These are phyloP conservation scores for Hymenoscyphus occultus DNA, from an alignment of 2,329 filamentous ascomycete genomes.

Conservation along the genomic window DNA sequence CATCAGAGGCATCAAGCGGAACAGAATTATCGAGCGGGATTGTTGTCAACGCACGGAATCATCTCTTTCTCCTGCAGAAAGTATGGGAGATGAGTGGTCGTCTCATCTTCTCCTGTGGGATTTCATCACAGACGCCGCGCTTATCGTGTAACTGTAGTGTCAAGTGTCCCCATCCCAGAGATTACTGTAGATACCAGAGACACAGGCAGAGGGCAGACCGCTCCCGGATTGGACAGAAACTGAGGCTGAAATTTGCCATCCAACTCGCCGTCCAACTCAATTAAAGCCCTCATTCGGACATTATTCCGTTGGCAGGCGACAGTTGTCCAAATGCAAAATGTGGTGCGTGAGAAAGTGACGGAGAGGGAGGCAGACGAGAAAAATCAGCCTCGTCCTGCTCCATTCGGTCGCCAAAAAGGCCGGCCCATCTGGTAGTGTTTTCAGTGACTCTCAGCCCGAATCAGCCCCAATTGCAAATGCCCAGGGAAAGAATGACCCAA, in stretches of 20 bases:
- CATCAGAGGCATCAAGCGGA: background rate
- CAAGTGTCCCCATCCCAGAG: background rate
- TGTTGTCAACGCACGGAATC: background rate
- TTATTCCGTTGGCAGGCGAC: background rate
- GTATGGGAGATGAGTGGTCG: background rate
- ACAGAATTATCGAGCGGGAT: no score
- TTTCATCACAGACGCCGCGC: constrained; percentile 1
- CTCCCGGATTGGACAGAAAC: background rate
- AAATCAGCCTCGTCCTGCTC: background rate
- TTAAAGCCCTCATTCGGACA: background rate
- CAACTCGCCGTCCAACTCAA: background rate
- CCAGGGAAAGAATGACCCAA: background rate
- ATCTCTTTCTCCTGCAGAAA: background rate
- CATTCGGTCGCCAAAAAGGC: background rate
- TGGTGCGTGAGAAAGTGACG: background rate
- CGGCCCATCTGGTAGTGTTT: background rate
- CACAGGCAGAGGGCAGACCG: background rate
- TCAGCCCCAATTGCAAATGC: background rate
- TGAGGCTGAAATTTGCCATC: background rate
- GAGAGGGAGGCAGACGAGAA: background rate
- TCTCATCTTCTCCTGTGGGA: background rate
- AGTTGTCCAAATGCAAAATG: background rate
- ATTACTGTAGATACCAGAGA: background rate
- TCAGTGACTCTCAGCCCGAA: background rate
- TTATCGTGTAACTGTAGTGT: background rate